Evolutionary conservation across 257 asterid genomes (phyloP), one percentile per base, ranked within the genome.

Genomic region (Fraxinus excelsior): DNA sequence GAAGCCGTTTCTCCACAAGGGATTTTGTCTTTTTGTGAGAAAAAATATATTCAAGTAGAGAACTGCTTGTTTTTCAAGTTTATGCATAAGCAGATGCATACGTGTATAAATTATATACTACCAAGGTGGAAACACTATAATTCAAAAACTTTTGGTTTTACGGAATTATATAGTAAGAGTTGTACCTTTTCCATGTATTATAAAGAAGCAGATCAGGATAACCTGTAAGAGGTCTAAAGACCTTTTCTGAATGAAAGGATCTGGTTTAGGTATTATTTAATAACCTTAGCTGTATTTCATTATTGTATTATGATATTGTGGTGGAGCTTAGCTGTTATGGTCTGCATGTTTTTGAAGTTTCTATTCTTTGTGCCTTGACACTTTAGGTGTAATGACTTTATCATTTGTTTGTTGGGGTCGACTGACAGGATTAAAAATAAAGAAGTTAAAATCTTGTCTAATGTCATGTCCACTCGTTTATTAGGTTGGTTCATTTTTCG

Each of bases 271-370:
- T 75, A 42, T 81, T 78, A 74, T 80, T 77, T 62, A 65, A 75
- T 75, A 62, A 11, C 13, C 67, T 82, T 84, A 75, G 85, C 83
- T 81, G 85, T 80, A 78, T 44, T 78, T 64, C 77, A 80, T 77
- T 70, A 80, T 73, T 83, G 58, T 75, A 69, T 81, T 38, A 67
- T 23, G 67, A 25, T 12, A 66, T 32, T 71, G 13, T 58, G 71
- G 51, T 58, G n/a, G 32, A 25, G 74, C 72, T 74, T 68, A 53
- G 75, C 79, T 79, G 78, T 65, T 71, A 40, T 3, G 67, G 9
- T 60, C 29, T 58, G 28, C 66, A 7, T 58, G 29, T 60, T 60
- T 60, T 23, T n/a, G 1, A 60, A 60, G 31, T 60, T 60, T 60
- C 28, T 23, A n/a, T 71, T 40, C 2, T n/a, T 13, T 16, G 35